Base-by-base conservation (phyloP, 495 filamentous ascomycete species). In the Aeminium ludgeri region DNA sequence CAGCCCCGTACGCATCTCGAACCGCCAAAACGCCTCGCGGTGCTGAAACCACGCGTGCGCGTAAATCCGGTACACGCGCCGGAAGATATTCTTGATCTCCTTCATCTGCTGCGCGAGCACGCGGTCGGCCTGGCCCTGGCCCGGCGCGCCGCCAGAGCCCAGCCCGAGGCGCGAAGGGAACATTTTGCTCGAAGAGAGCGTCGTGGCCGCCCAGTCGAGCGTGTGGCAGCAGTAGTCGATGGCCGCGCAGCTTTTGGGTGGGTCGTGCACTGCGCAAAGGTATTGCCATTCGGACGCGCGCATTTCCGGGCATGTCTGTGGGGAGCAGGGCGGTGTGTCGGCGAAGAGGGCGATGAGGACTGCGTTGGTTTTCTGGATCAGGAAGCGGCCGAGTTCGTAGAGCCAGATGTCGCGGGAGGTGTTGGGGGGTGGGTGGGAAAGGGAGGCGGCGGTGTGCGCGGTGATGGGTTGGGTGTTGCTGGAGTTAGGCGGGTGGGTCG, bases 141-240 rank as follows among this genome's bases (percentile, higher is more conserved):
- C 34, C 1, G 1, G 31, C 6, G 33, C 80, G 16, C 69, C 70
- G 30, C 65, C 74, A 49, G 69, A 70, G 12, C 74, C 72, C 25
- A 93, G 58, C 3, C 80, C 81, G 44, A 96, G 69, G 40, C 89
- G 70, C 45, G 79, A 86, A 1, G 89, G 89, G 59, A 97, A 97
- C 51, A 82, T 77, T 62, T 93, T 94, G 32, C 78, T 74, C 40
- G 78, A 82, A 10, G 85, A 91, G 28, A 97, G 74, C 17, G 82
- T 80, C 41, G 89, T 89, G 30, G 80, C 83, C 0, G 89, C 89
- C 80, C 89, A 93, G 61, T 97, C 89, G 31, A 97, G 76, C 0
- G 89, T 97, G 56, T 97, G 89, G 58, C 85, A 94, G 68, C 84
- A 95, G 59, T 97, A 97, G 59, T 97, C 89, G 54, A 97, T 94